Evolutionary conservation across 2,329 filamentous ascomycete species (phyloP), one percentile per base, ranked within the genome.

Genomic region (Chaetomiaceae sp.): DNA sequence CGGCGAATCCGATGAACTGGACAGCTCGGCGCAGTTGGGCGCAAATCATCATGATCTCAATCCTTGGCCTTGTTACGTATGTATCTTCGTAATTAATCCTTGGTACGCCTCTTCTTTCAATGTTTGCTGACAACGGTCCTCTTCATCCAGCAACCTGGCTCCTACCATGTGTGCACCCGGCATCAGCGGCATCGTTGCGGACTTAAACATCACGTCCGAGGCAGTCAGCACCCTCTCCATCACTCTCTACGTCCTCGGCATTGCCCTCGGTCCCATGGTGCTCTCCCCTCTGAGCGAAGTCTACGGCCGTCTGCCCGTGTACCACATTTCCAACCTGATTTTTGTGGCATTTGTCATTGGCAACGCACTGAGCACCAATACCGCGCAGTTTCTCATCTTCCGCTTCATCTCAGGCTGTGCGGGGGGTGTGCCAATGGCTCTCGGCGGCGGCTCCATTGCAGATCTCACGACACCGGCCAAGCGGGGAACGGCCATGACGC

Each of bases 291-390:
- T 45, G 3, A 25, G 17, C 20, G 48, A 50, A 21, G 6, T 50
- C 13, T 50, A 50, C 14, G 48, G 48, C 23, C 48, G 48, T 17
- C 19, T 41, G 16, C 23, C 19, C 4, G 13, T 70, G 33, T 68
- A 68, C 48, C 62, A 68, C 50, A 30, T 51, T 12, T 59, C 55
- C 51, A 67, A 66, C 31, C 21, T 64, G n/a, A 40, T 82, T 5
- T 85, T 82, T 65, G 77, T 84, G 55, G 81, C 78, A 40, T 82
- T 79, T 68, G 70, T 69, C 81, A 78, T 86, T 60, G 81, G 80
- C 61, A 85, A 76, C 58, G 82, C 76, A 13, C 79, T 79, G 62
- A 74, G 75, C 39, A 73, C 78, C 61, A 69, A 84, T 64, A 69
- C 71, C 31, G 59, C 57, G 1, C 69, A 69, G 56, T 63, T 80